Conservation (phyloP, 2,329 filamentous ascomycete genomes). For the Xylariaceae sp. region DNA sequence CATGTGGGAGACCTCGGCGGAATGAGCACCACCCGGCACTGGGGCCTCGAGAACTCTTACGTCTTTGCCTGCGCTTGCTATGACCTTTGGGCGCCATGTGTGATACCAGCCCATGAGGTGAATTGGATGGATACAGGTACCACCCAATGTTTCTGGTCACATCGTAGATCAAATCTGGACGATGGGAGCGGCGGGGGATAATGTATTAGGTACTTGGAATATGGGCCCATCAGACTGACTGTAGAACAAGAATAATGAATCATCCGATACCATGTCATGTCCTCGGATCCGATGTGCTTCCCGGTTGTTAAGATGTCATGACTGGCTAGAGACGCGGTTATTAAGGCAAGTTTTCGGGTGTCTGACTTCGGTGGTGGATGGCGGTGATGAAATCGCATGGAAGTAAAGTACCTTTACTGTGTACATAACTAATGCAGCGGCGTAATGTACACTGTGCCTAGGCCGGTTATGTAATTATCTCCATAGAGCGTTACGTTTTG, state of each 20-base stretch:
- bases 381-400: too few relatives aligned
- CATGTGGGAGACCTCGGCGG: conserved; percentile 1
- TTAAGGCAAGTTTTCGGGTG: too few relatives aligned
- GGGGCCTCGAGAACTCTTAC: background rate
- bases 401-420: too few relatives aligned
- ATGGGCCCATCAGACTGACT: background rate
- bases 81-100: background rate
- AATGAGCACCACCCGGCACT: background rate
- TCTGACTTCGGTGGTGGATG: too few relatives aligned
- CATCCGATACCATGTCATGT: background rate
- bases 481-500: too few relatives aligned
- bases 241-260: conserved; percentile 3
- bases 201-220: too few relatives aligned
- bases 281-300: background rate
- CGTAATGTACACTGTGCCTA: too few relatives aligned
- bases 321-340: background rate
- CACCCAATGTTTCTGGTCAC: background rate
- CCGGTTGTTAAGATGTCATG: background rate
- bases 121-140: background rate
- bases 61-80: conserved; percentile 6
- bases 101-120: conserved; percentile 10
- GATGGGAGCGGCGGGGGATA: too few relatives aligned
- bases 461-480: too few relatives aligned
- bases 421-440: too few relatives aligned
- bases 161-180: background rate